These are phyloP conservation scores for Salix exigua DNA, from an alignment of 345 rosid species.

Conservation along the genomic window DNA sequence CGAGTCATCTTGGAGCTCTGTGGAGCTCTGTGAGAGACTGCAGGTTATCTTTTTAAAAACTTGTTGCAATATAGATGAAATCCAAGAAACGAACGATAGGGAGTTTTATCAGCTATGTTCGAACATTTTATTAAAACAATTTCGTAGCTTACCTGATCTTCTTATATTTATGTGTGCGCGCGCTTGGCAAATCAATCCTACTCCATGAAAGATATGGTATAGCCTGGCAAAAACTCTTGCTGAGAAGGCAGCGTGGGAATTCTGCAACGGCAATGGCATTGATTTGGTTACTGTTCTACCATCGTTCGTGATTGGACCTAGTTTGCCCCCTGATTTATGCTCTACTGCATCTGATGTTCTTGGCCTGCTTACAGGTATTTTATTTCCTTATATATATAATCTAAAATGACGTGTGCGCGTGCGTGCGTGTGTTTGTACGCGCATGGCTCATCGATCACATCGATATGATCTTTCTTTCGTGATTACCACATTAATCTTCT, in stretches of 20 bases:
- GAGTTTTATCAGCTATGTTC: too few relatives aligned
- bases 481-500: too few relatives aligned
- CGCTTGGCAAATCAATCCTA: too few relatives aligned
- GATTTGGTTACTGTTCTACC: slow-evolving; percentile 67
- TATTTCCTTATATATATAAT: not conserved
- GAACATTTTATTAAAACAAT: too few relatives aligned
- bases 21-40: slow-evolving; percentile 61
- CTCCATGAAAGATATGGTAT: slow-evolving; percentile 55
- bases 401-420: too few relatives aligned
- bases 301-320: slow-evolving; percentile 75
- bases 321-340: slow-evolving; percentile 63
- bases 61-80: too few relatives aligned
- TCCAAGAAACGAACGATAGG: too few relatives aligned
- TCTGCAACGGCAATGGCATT: slow-evolving; percentile 56
- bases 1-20: slow-evolving; percentile 88
- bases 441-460: too few relatives aligned
- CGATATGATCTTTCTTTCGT: too few relatives aligned
- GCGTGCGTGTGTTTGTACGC: rapidly evolving
- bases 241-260: slow-evolving; percentile 88
- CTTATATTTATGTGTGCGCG: too few relatives aligned
- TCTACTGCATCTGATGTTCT: slow-evolving; percentile 82
- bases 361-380: slow-evolving; percentile 66
- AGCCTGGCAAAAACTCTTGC: slow-evolving; percentile 70
- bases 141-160: too few relatives aligned
- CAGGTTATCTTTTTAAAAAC: slow-evolving; percentile 36